Percentiles rank a stretch among this genome's conserved stretches.
Conservation (phyloP, 306 rosid species). For the Phaseolus lunatus region DNA sequence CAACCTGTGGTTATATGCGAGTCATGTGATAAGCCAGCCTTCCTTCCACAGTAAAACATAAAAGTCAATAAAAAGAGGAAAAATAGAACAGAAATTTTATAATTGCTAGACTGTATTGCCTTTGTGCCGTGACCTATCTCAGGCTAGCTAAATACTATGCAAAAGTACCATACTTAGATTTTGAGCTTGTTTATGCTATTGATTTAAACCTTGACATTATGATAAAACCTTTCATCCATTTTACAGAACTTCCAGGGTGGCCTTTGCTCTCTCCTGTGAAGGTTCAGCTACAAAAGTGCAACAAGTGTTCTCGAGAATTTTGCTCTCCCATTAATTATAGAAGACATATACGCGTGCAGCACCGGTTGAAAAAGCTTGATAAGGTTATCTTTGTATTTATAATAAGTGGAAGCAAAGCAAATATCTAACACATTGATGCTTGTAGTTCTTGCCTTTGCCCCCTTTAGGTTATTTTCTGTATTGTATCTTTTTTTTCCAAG, state of each 20-base stretch:
- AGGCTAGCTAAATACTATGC: neutral
- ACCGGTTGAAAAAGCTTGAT: constrained; percentile 83
- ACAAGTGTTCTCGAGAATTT: constrained; percentile 87
- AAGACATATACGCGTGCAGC: constrained; percentile 85
- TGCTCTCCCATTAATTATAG: constrained; percentile 86
- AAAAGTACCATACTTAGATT: constrained; percentile 31
- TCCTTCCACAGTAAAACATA: neutral
- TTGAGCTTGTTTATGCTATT: constrained; percentile 35
- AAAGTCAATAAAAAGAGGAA: neutral
- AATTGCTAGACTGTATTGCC: constrained; percentile 6
- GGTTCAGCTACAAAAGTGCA: constrained; percentile 87
- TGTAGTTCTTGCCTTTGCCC: constrained; percentile 9
- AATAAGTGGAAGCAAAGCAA: constrained; percentile 12
- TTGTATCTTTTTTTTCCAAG: constrained; percentile 36
- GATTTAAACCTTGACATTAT: constrained; percentile 41
- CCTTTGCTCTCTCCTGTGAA: constrained; percentile 83
- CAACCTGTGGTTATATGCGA: constrained; percentile 7
- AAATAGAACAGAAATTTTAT: neutral
- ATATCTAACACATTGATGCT: constrained; percentile 11
- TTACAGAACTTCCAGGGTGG: constrained; percentile 85
- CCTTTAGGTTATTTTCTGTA: constrained; percentile 17
- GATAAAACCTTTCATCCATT: constrained; percentile 33
- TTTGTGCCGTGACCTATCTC: constrained; percentile 37
- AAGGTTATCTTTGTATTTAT: constrained; percentile 62
- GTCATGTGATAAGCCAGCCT: constrained; percentile 25